Base-by-base conservation (phyloP, 1,139 yeast species). In the Pichia terricola region DNA sequence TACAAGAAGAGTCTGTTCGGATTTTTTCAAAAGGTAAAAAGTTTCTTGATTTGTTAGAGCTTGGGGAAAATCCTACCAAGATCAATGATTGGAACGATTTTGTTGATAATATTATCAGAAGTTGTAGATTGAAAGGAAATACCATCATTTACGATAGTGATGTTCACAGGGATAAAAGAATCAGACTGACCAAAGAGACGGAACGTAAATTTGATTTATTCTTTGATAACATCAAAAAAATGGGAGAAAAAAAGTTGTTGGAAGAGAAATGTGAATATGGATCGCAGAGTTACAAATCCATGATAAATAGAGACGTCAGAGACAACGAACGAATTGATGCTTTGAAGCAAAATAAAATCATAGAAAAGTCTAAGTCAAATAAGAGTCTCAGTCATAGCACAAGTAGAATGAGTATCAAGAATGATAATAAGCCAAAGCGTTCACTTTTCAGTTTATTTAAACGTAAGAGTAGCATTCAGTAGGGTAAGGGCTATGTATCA, bases 1-100 rank as follows among this genome's bases (percentile, higher is more conserved):
- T 75, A 34, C 74, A 69, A 52, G 68, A 70, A 46, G 72, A 73
- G 50, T 64, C 79, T 37, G 62, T 68, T 25, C 62, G 63, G 22
- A 51, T 75, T 11, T 58, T 67, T 51, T 60, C 59, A 36, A 66
- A 64, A 45, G 63, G 73, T 26, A 58, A 55, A 27, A 66, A 63
- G 26, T 48, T 70, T 37, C 72, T 71, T 41, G 51, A 50, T 3
- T 57, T 56, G 38, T 60, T 75, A 42, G 66, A 65, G 42, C 55
- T 60, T 32, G 60, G 67, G 38, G 80, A 75, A 52, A 58, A 54
- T 35, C 75, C 78, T 10, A 52, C 56, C 7, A 64, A 64, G 44
- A 69, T 64, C 46, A 60, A 60, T 39, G 50, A 55, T 34, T 70
- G 74, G 74, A 65, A 59, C 11, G 46, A 59, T 4, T 70, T 69